Percentiles rank a stretch among this genome's conserved stretches.
phyloP scores from a whole-genome alignment of 1,284 basidiomycete genomes.

The Apiotrichum laibachii region DNA sequence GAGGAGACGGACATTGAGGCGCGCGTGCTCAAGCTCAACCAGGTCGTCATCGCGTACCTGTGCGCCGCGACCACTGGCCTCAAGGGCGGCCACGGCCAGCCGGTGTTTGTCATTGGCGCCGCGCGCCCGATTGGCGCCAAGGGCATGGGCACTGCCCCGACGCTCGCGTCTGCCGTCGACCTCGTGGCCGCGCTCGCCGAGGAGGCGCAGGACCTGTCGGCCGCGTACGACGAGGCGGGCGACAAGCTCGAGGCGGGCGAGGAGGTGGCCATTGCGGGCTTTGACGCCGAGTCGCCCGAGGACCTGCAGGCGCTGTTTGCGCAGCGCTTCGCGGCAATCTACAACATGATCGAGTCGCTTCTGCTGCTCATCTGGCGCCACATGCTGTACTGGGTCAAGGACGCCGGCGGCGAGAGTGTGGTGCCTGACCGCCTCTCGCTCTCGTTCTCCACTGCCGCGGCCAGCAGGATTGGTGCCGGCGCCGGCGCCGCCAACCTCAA shows the following conservation, averaged over 20 bases:
- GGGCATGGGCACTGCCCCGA: conserved; percentile 37
- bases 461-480: conserved; percentile 24
- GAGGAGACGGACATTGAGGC: not conserved
- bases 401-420: conserved; percentile 31
- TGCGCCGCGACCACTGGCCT: conserved; percentile 34
- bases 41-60: conserved; percentile 41
- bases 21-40: conserved; percentile 38
- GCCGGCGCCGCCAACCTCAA: conserved; percentile 24
- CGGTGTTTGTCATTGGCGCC: conserved; percentile 41
- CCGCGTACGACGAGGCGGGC: conserved; percentile 31
- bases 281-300: conserved; percentile 13
- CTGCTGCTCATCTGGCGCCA: conserved; percentile 84
- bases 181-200: conserved; percentile 38
- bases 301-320: conserved; percentile 19
- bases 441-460: conserved; percentile 26
- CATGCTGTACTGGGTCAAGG: conserved; percentile 58
- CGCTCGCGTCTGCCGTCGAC: conserved; percentile 32
- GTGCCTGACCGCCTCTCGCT: conserved; percentile 38
- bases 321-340: conserved; percentile 8
- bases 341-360: conserved; percentile 70
- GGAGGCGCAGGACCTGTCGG: conserved; percentile 28
- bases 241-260: conserved; percentile 32
- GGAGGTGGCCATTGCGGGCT: conserved; percentile 15
- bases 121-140: conserved; percentile 25
- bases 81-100: conserved; percentile 35